Conservation (phyloP, 1,139 yeast genomes). For the Debaryomyces sp. region DNA sequence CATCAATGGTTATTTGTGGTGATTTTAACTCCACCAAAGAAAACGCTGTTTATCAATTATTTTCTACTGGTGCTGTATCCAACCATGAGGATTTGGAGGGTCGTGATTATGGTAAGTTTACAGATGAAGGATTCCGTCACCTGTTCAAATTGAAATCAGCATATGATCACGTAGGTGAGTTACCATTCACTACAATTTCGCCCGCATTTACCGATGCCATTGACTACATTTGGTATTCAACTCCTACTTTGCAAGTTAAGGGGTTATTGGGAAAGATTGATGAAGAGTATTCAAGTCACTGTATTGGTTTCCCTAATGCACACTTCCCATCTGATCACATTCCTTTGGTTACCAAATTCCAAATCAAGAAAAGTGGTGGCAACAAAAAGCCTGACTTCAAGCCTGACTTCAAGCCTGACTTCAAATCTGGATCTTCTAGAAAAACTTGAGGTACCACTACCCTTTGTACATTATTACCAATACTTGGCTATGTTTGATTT, state of each 20-base stretch:
- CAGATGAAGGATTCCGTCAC: conserved; percentile 87
- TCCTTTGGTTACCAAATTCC: conserved; percentile 78
- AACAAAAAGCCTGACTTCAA: conserved; percentile 46
- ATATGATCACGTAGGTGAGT: conserved; percentile 80
- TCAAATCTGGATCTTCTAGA: conserved; percentile 52
- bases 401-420: conserved; percentile 50
- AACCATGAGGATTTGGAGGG: conserved; percentile 82
- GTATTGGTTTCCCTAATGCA: conserved; percentile 92
- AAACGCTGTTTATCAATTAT: conserved; percentile 90
- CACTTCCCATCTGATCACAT: conserved; percentile 95
- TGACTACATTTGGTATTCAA: conserved; percentile 95
- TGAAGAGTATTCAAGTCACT: conserved; percentile 68
- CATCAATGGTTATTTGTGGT: conserved; percentile 86
- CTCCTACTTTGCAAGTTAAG: conserved; percentile 74
- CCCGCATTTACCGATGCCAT: conserved; percentile 92
- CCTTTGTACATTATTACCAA: conserved; percentile 6
- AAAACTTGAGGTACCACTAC: conserved; percentile 36
- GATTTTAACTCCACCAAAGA: conserved; percentile 89
- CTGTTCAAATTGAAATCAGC: conserved; percentile 82
- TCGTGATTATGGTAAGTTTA: conserved; percentile 87
- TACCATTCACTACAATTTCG: conserved; percentile 92
- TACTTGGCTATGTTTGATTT: conserved; percentile 3
- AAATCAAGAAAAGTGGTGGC: conserved; percentile 55
- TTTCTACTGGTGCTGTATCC: conserved; percentile 75
- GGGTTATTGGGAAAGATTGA: conserved; percentile 89